Evolutionary conservation across 2,329 filamentous ascomycete species (phyloP).

Genomic region (Hypoxylon sp.): DNA sequence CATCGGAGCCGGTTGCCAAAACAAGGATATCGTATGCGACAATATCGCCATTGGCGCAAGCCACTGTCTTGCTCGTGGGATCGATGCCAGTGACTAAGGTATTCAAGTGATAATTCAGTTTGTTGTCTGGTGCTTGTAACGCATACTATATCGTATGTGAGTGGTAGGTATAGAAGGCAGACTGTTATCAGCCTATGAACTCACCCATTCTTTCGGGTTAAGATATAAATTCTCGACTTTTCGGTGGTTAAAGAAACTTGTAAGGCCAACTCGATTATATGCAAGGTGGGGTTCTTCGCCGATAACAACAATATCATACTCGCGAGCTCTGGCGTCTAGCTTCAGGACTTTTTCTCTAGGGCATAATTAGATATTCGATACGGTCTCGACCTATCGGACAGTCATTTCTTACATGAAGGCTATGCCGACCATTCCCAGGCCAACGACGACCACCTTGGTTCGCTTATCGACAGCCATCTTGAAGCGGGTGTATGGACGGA

Average conservation of each 20-base stretch:
- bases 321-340: conserved; percentile 79
- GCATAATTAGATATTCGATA: conserved; percentile 20
- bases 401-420: conserved; percentile 80
- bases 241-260: conserved; percentile 89
- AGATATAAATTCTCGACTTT: conserved; percentile 90
- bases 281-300: conserved; percentile 90
- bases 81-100: conserved; percentile 79
- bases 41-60: conserved; percentile 76
- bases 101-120: conserved; percentile 82
- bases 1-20: conserved; percentile 88
- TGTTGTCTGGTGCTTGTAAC: conserved; percentile 71
- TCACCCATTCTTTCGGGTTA: conserved; percentile 86
- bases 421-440: conserved; percentile 92
- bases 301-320: conserved; percentile 87
- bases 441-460: conserved; percentile 85
- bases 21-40: conserved; percentile 86
- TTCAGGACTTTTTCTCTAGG: conserved; percentile 89
- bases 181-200: conserved; percentile 39
- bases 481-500: conserved; percentile 3
- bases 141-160: conserved; percentile 68
- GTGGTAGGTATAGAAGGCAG: not conserved
- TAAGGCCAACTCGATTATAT: conserved; percentile 92
- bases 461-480: conserved; percentile 64
- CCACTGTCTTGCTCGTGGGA: conserved; percentile 74
- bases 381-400: not conserved